phyloP scores from a whole-genome alignment of 2,329 filamentous ascomycete genomes.

The Penicillium psychrosexuale region DNA sequence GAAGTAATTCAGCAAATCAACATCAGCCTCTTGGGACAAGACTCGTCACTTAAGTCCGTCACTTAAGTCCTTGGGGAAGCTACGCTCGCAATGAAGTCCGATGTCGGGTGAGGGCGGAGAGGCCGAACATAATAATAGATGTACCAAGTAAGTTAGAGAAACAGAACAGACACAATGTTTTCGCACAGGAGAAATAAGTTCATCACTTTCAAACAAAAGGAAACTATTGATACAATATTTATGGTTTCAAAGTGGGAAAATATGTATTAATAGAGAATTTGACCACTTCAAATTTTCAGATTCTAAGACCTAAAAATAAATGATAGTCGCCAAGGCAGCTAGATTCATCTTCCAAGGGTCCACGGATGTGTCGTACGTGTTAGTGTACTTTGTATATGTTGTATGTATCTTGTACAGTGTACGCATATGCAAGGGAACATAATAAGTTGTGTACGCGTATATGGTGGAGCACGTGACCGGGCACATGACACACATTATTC shows the following conservation, averaged over 20 bases:
- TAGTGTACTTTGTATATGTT: too few relatives aligned
- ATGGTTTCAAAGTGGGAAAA: background rate
- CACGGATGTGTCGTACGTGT: background rate
- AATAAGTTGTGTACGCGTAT: background rate
- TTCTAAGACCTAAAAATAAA: background rate
- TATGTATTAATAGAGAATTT: background rate
- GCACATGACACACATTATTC: background rate
- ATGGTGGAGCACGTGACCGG: background rate
- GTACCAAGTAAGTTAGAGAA: background rate
- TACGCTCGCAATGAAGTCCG: slow-evolving; percentile 1
- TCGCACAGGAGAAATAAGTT: background rate
- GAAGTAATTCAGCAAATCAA: background rate
- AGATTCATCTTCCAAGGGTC: background rate
- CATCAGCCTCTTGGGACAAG: background rate
- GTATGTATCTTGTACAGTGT: too few relatives aligned
- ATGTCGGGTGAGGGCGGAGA: background rate
- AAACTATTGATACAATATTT: too few relatives aligned
- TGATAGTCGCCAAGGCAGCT: background rate
- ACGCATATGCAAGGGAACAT: background rate
- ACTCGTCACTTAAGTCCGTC: background rate
- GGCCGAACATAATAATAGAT: background rate
- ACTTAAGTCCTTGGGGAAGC: background rate
- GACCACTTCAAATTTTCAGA: background rate
- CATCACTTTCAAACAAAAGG: background rate
- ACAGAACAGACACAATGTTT: background rate